phyloP scores from a whole-genome alignment of 768 basidiomycete genomes.

The Gloeostereum incarnatum region DNA sequence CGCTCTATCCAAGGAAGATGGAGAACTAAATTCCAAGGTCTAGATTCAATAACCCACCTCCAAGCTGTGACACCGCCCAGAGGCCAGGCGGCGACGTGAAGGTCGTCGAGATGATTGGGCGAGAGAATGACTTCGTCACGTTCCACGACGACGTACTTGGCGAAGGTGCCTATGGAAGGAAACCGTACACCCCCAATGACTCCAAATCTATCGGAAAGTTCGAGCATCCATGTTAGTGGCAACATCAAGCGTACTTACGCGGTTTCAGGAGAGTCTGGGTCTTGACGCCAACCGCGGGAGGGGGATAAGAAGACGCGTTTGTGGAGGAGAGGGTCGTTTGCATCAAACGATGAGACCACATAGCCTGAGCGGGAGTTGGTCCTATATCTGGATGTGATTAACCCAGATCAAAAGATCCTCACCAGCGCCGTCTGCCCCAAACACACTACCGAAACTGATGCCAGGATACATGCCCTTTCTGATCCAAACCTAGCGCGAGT shows the following conservation, averaged over 20 bases:
- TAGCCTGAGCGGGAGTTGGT: not conserved
- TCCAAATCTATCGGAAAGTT: constrained; percentile 35
- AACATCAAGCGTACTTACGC: constrained; percentile 3
- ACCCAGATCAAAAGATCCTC: constrained; percentile 7
- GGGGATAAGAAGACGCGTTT: constrained; percentile 71
- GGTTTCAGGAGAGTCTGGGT: constrained; percentile 58
- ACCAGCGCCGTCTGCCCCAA: constrained; percentile 76
- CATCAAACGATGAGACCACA: not conserved
- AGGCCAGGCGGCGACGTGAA: constrained; percentile 71
- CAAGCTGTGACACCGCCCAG: constrained; percentile 75
- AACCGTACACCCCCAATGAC: constrained; percentile 52
- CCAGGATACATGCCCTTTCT: constrained; percentile 59
- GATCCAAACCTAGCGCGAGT: constrained; percentile 54
- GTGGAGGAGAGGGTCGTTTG: constrained; percentile 43
- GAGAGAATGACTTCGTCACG: constrained; percentile 57
- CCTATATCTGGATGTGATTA: not conserved
- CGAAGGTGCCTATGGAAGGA: constrained; percentile 60
- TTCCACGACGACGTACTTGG: constrained; percentile 68
- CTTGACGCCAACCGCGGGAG: constrained; percentile 64
- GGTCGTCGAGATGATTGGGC: constrained; percentile 60
- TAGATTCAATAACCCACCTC: constrained; percentile 39
- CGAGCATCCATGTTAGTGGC: not conserved
- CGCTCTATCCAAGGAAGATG: constrained; percentile 35
- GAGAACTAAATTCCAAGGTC: constrained; percentile 1
- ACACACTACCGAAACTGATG: constrained; percentile 46